Base-by-base conservation (phyloP, 805 yeast genomes). In the Nakazawaea peltata region DNA sequence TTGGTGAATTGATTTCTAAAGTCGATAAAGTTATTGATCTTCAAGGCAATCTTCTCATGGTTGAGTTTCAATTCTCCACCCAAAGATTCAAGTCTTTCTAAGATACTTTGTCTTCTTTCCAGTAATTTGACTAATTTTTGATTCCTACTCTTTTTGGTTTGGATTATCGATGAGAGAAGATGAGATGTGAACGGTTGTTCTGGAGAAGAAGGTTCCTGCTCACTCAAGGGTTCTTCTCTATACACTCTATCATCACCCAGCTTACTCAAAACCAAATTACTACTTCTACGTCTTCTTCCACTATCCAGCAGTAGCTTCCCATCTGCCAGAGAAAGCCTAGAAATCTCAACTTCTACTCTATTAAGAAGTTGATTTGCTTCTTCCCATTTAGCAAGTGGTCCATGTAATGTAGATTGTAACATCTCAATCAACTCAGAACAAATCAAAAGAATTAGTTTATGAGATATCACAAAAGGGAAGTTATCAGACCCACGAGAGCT, bases 31-130 rank as follows among this genome's bases (percentile, higher is more conserved):
- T 68, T 71, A 34, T 77, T 77, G 14, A 79, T 58, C 49, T 77
- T 81, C 33, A 73, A 67, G 1, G 88, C 87, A 3, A 80, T 44
- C 2, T 53, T 45, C 46, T 81, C 90, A 51, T 81, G 83, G n/a
- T 59, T 66, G 17, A 44, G 41, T 36, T 63, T 44, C 28, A 80
- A 51, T 27, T 59, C 59, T 22, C 55, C 51, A 32, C 68, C 62
- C 16, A 63, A 54, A n/a, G 63, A 68, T 4, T 63, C 49, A 32
- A 63, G 50, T 19, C 65, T 65, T 4, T 53, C 44, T 5, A 65
- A 39, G 4, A 74, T 41, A 25, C 66, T 8, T 4, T 4, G 21
- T 13, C 26, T 32, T 11, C 26, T 29, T 13, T 28, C 31, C 13
- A 15, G 23, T 13, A 37, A 30, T n/a, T 26, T 24, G 6, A 33